Percentiles rank a stretch among this genome's conserved stretches.
Evolutionary conservation across 2,329 filamentous ascomycete species (phyloP).

Genomic region (Pseudocercospora pini-densiflorae): DNA sequence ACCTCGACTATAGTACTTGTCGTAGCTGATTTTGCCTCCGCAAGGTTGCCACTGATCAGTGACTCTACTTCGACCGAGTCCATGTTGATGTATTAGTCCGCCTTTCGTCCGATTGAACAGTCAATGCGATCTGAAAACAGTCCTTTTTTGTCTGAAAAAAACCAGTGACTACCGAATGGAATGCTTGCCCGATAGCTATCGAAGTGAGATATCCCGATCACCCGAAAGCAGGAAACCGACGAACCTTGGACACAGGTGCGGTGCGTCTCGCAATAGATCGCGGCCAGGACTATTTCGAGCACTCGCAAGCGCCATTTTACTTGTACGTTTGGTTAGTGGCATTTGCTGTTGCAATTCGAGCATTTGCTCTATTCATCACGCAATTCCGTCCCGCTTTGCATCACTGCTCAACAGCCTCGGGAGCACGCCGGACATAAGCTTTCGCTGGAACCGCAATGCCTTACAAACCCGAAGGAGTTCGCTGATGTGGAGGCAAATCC

Average conservation of each 20-base stretch:
- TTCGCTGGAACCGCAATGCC: not conserved
- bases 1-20: slow-evolving; percentile 18
- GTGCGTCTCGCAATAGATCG: not conserved
- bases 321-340: not conserved
- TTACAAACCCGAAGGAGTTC: not conserved
- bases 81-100: slow-evolving; percentile 12
- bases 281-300: not conserved
- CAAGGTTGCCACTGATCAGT: not conserved
- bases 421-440: slow-evolving; percentile 1
- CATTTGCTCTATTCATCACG: slow-evolving; percentile 1
- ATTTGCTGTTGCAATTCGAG: not conserved
- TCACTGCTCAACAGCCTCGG: not conserved
- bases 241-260: slow-evolving; percentile 2
- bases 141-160: not conserved
- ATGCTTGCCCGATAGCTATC: not conserved
- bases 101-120: not conserved
- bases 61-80: slow-evolving; percentile 14
- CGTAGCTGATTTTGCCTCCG: slow-evolving; percentile 2
- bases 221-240: slow-evolving; percentile 16
- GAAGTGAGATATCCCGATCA: slow-evolving; percentile 7
- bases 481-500: not conserved
- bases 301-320: not conserved
- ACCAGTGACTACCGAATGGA: not conserved
- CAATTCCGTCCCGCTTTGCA: slow-evolving; percentile 8
- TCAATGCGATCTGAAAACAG: not conserved